phyloP scores from a whole-genome alignment of 164 flowering plant species.

The Tetracentron sinense region DNA sequence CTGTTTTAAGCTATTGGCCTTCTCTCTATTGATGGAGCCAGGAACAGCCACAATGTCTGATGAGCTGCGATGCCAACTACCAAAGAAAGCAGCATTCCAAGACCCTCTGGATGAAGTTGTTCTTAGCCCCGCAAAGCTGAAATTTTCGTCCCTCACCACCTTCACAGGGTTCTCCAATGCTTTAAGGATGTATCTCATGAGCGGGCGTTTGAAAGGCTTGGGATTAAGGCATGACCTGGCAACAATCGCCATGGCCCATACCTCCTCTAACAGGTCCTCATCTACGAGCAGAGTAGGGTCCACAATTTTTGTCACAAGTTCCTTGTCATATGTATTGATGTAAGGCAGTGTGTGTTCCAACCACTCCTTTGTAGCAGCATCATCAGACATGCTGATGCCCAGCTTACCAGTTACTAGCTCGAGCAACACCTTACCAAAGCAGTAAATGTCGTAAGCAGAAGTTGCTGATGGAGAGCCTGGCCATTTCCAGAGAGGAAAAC shows the following conservation, averaged over 20 bases:
- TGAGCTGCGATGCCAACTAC: slow-evolving; percentile 91
- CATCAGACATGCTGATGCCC: slow-evolving; percentile 62
- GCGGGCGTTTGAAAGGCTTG: slow-evolving; percentile 71
- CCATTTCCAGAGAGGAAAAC: slow-evolving; percentile 3
- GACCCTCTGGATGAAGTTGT: slow-evolving; percentile 83
- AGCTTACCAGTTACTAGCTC: slow-evolving; percentile 85
- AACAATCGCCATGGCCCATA: slow-evolving; percentile 95
- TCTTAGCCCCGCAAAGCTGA: slow-evolving; percentile 64
- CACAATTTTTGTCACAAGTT: slow-evolving; percentile 61
- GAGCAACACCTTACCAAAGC: slow-evolving; percentile 83
- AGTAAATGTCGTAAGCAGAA: slow-evolving; percentile 82
- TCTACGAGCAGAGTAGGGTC: slow-evolving; percentile 73
- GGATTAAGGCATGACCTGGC: slow-evolving; percentile 85
- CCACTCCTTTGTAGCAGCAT: slow-evolving; percentile 52
- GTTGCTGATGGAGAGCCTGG: slow-evolving; percentile 56
- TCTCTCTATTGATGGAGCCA: slow-evolving; percentile 37
- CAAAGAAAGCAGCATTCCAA: slow-evolving; percentile 90
- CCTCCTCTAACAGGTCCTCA: slow-evolving; percentile 82
- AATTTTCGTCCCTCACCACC: slow-evolving; percentile 69
- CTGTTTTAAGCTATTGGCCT: slow-evolving; percentile 38
- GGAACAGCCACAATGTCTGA: slow-evolving; percentile 46
- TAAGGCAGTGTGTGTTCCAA: slow-evolving; percentile 55
- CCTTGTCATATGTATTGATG: slow-evolving; percentile 72
- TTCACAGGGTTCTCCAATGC: slow-evolving; percentile 86
- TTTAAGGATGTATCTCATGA: slow-evolving; percentile 69